These are phyloP conservation scores for Aspergillus pseudonomiae DNA, from an alignment of 2,329 filamentous ascomycete genomes.

Conservation along the genomic window DNA sequence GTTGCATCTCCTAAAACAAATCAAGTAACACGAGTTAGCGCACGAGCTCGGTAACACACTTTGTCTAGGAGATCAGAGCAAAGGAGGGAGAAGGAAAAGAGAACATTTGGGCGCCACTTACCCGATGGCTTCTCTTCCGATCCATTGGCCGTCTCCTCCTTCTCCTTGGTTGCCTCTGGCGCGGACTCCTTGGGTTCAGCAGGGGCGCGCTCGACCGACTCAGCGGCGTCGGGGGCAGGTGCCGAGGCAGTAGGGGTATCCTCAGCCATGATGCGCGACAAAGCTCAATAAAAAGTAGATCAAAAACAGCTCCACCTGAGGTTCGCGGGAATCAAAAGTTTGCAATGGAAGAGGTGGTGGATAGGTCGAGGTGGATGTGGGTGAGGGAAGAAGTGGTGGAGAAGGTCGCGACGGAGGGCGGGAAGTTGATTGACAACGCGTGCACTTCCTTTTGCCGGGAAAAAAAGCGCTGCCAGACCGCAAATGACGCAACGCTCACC, in stretches of 20 bases:
- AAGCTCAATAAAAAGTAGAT: slow-evolving; percentile 20
- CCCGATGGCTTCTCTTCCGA: slow-evolving; percentile 35
- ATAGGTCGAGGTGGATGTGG: slow-evolving; percentile 28
- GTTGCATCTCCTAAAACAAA: slow-evolving; percentile 23
- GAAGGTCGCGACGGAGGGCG: slow-evolving; percentile 34
- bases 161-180: slow-evolving; percentile 26
- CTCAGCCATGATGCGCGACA: slow-evolving; percentile 43
- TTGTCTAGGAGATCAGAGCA: not conserved
- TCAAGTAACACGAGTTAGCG: slow-evolving; percentile 15
- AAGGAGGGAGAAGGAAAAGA: too few species aligned
- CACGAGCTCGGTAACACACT: too few species aligned
- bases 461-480: slow-evolving; percentile 20
- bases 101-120: slow-evolving; percentile 21
- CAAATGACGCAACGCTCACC: slow-evolving; percentile 28
- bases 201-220: slow-evolving; percentile 33
- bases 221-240: slow-evolving; percentile 31
- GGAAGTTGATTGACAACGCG: slow-evolving; percentile 32
- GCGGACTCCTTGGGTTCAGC: slow-evolving; percentile 30
- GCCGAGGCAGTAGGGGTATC: slow-evolving; percentile 37
- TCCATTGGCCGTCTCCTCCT: slow-evolving; percentile 29
- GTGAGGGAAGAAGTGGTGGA: slow-evolving; percentile 31
- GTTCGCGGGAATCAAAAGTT: slow-evolving; percentile 17
- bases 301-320: slow-evolving; percentile 11
- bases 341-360: slow-evolving; percentile 22
- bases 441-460: slow-evolving; percentile 22